phyloP scores from a whole-genome alignment of 305 asterid genomes.

The Fraxinus xanthoxyloides region DNA sequence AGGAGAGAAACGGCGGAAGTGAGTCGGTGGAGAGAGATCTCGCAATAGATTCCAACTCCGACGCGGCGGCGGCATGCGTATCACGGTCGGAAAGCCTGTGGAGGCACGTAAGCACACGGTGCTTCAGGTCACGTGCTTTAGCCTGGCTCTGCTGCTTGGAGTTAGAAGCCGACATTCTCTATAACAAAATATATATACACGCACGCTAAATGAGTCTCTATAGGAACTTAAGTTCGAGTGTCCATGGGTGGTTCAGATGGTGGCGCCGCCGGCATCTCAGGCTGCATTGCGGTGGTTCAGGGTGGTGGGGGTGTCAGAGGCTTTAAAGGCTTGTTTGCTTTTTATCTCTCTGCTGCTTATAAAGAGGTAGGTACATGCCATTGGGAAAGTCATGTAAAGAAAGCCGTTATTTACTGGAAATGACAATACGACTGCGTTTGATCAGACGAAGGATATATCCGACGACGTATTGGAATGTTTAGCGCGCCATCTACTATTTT shows the following conservation, averaged over 20 bases:
- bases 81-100: conserved; percentile 92
- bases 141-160: conserved; percentile 45
- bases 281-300: conserved; percentile 44
- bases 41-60: conserved; percentile 77
- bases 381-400: not conserved
- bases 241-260: conserved; percentile 15
- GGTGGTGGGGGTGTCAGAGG: conserved; percentile 22
- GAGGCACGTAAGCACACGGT: conserved; percentile 72
- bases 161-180: conserved; percentile 43
- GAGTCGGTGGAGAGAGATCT: conserved; percentile 49
- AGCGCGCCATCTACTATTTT: not conserved
- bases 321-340: not conserved
- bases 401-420: not conserved
- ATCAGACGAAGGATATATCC: not conserved
- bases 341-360: conserved; percentile 1
- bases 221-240: not conserved
- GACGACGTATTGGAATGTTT: not conserved
- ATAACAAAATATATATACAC: not conserved
- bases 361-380: conserved; percentile 11
- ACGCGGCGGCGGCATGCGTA: conserved; percentile 72
- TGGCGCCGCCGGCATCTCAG: conserved; percentile 52
- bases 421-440: not conserved
- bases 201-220: not conserved
- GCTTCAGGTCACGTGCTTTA: conserved; percentile 76
- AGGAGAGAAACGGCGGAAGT: conserved; percentile 59